Evolutionary conservation across 2,329 filamentous ascomycete genomes (phyloP).

Genomic region (Epichloe sibirici): DNA sequence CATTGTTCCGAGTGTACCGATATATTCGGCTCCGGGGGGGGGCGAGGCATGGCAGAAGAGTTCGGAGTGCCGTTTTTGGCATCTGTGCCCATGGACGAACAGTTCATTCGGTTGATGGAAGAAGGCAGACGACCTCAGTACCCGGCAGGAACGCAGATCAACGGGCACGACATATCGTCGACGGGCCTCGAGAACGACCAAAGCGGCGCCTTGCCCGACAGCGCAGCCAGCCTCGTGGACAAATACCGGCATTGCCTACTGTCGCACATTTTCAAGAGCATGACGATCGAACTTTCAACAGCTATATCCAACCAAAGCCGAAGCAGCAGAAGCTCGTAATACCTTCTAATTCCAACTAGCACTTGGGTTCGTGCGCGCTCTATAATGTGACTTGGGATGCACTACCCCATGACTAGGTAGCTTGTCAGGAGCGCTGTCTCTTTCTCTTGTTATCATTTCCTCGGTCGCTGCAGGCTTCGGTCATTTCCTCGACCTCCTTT

Average conservation of each 20-base stretch:
- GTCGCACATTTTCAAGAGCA: slow-evolving; percentile 52
- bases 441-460: no score
- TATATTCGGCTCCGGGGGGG: slow-evolving; percentile 94
- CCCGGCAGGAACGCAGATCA: slow-evolving; percentile 52
- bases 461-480: no score
- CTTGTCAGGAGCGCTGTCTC: no score
- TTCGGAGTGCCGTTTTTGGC: slow-evolving; percentile 77
- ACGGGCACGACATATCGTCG: slow-evolving; percentile 39
- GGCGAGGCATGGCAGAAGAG: slow-evolving; percentile 76
- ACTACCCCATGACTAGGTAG: no score
- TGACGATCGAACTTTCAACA: slow-evolving; percentile 31
- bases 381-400: no score
- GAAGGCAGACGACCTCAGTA: slow-evolving; percentile 54
- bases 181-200: slow-evolving; percentile 7
- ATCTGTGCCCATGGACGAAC: slow-evolving; percentile 80
- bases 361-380: neutral
- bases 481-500: no score
- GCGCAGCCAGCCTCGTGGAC: slow-evolving; percentile 41
- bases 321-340: neutral
- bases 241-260: slow-evolving; percentile 66
- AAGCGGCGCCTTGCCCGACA: slow-evolving; percentile 12
- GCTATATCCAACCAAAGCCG: neutral
- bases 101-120: slow-evolving; percentile 80
- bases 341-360: neutral
- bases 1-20: slow-evolving; percentile 79